A percentile compares a stretch with the other conserved stretches of the same genome.
Conservation (phyloP, 345 rosid species). For the Linum trigynum region DNA sequence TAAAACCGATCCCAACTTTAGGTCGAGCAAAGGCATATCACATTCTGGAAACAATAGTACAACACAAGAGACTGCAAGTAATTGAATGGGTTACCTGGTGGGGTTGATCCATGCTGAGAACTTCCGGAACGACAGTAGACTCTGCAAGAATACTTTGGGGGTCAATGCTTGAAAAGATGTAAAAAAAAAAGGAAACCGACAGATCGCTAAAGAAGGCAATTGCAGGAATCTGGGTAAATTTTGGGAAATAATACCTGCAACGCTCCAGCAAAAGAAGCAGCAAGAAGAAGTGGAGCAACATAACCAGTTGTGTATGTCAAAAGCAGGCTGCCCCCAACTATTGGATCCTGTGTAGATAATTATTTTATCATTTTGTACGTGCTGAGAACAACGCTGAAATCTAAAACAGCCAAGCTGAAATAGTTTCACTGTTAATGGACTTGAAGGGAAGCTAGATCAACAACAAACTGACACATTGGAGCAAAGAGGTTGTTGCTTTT, state of each 20-base stretch:
- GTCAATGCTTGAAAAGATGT: neutral
- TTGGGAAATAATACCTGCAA: slow-evolving; percentile 45
- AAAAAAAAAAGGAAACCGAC: neutral
- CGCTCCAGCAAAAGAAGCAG: slow-evolving; percentile 97
- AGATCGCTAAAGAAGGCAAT: neutral
- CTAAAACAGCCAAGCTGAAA: no score
- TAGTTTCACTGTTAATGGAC: no score
- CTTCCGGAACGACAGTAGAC: slow-evolving; percentile 76
- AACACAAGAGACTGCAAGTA: no score
- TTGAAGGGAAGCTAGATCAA: no score
- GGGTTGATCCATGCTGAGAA: slow-evolving; percentile 94
- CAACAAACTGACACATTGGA: no score
- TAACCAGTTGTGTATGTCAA: slow-evolving; percentile 91
- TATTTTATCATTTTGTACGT: neutral
- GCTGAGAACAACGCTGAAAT: neutral
- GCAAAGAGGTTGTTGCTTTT: no score
- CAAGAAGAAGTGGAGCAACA: slow-evolving; percentile 80
- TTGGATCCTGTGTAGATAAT: slow-evolving; percentile 52
- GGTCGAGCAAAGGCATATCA: no score
- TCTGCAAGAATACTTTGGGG: slow-evolving; percentile 35
- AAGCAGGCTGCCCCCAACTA: slow-evolving; percentile 89
- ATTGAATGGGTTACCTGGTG: slow-evolving; percentile 40
- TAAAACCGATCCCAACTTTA: no score
- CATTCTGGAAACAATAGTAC: neutral
- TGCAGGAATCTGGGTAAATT: neutral